Evolutionary conservation across 148 eudicot species (phyloP).

Genomic region (Diospyros kaki): DNA sequence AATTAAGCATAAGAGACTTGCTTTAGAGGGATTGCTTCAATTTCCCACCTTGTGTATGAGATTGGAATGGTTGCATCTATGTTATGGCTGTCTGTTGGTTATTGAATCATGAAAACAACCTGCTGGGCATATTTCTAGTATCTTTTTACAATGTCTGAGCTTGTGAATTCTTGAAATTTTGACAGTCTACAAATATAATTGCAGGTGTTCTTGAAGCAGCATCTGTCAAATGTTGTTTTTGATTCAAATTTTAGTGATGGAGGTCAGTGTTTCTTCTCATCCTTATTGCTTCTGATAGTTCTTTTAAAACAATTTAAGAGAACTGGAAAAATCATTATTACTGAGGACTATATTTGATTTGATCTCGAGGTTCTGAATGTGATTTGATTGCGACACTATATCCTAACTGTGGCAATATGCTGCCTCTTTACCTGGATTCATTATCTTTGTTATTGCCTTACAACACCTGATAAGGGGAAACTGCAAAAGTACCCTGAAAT

Average conservation of each 20-base stretch:
- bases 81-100: neutral
- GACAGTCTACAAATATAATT: neutral
- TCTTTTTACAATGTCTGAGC: neutral
- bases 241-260: constrained; percentile 63
- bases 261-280: constrained; percentile 40
- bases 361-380: too few relatives aligned
- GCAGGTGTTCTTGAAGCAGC: constrained; percentile 96
- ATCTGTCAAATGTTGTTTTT: constrained; percentile 63
- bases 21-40: neutral
- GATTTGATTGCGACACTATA: too few relatives aligned
- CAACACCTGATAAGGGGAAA: too few relatives aligned
- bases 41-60: neutral
- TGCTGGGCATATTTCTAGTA: neutral
- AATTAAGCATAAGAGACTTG: neutral
- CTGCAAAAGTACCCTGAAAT: too few relatives aligned
- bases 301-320: neutral
- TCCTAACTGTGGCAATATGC: too few relatives aligned
- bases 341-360: too few relatives aligned
- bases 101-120: neutral
- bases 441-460: too few relatives aligned
- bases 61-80: neutral
- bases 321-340: neutral
- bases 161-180: neutral
- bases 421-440: too few relatives aligned
- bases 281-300: neutral